Evolutionary conservation across 371 early-diverging fungal species (phyloP), one percentile per base, ranked within the genome.

Genomic region (Choanephora cucurbitarum): DNA sequence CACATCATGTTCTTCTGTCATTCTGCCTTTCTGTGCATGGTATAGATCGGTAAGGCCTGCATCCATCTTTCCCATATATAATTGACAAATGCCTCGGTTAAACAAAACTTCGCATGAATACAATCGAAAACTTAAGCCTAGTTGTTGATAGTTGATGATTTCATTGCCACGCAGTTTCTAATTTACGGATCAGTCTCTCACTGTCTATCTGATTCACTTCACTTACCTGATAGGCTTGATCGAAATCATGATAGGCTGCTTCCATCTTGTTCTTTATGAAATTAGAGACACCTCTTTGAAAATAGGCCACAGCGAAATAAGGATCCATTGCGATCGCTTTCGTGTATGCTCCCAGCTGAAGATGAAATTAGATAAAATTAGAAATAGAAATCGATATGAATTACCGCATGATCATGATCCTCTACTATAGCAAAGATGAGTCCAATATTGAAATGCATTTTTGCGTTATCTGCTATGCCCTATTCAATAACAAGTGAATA

Each of bases 361-460:
- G 28, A 74, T 46, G 43, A 37, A 17, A 21, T 10, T 13, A 14
- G 14, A 18, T 41, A 19, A 17, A 44, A 34, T 37, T 18, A 49
- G n/a, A 14, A 47, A 42, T 37, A 34, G 32, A 34, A 7, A 6
- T 8, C 7, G 6, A 21, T 45, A 15, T n/a, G 33, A 50, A 67
- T 84, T 89, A 92, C 95, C 58, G 96, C 95, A 56, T 82, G 85
- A 33, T 89, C 83, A 69, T 90, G 83, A 63, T 92, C 83, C 23
- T 86, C 86, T 44, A 89, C 64, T 18, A 87, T 84, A 11, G 89
- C 81, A 48, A 86, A 85, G 45, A 91, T 86, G 52, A 93, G 81
- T 9, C 92, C 97, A 68, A 96, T 91, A 69, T 97, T 97, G 72
- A 94, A 97, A 77, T 94, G 91, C 57, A 96, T 93, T 74, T 95